Evolutionary conservation across 2,329 filamentous ascomycete species (phyloP).

Genomic region (Fusarium sp.): DNA sequence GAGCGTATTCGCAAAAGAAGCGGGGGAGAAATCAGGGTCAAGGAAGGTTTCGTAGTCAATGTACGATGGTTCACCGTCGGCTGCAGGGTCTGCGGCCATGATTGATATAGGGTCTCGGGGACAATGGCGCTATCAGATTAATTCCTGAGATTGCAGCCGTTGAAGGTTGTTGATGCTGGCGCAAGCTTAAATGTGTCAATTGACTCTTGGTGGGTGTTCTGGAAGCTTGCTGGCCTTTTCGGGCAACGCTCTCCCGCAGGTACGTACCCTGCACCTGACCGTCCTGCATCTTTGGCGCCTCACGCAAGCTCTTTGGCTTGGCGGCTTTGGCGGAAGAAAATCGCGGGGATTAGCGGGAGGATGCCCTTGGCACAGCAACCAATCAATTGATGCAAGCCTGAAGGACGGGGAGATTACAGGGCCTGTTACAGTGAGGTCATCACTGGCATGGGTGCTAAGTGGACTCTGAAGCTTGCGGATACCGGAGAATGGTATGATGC

Average conservation of each 20-base stretch:
- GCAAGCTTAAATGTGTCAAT: slow-evolving; percentile 22
- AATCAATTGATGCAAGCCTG: slow-evolving; percentile 22
- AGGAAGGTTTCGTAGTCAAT: slow-evolving; percentile 97
- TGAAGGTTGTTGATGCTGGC: slow-evolving; percentile 17
- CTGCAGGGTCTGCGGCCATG: slow-evolving; percentile 31
- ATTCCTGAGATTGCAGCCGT: slow-evolving; percentile 12
- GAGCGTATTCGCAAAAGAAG: slow-evolving; percentile 88
- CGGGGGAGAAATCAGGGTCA: slow-evolving; percentile 83
- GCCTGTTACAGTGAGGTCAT: slow-evolving; percentile 47
- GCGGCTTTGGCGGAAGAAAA: slow-evolving; percentile 24
- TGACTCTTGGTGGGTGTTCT: slow-evolving; percentile 38
- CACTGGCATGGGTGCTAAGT: slow-evolving; percentile 32
- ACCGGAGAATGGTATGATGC: slow-evolving; percentile 4
- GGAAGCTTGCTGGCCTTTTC: slow-evolving; percentile 51
- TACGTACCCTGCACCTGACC: slow-evolving; percentile 41
- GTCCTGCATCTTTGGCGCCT: background rate
- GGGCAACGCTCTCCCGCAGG: slow-evolving; percentile 40
- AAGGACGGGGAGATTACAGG: slow-evolving; percentile 9
- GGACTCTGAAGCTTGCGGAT: slow-evolving; percentile 5
- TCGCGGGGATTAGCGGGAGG: slow-evolving; percentile 31
- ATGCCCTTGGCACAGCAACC: slow-evolving; percentile 32
- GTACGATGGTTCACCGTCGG: slow-evolving; percentile 79
- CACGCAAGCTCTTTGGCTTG: slow-evolving; percentile 27
- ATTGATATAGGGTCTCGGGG: background rate
- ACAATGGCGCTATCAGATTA: slow-evolving; percentile 1